Evolutionary conservation across 2,329 filamentous ascomycete species (phyloP).

Genomic region (Dendrostoma leiphaemia): DNA sequence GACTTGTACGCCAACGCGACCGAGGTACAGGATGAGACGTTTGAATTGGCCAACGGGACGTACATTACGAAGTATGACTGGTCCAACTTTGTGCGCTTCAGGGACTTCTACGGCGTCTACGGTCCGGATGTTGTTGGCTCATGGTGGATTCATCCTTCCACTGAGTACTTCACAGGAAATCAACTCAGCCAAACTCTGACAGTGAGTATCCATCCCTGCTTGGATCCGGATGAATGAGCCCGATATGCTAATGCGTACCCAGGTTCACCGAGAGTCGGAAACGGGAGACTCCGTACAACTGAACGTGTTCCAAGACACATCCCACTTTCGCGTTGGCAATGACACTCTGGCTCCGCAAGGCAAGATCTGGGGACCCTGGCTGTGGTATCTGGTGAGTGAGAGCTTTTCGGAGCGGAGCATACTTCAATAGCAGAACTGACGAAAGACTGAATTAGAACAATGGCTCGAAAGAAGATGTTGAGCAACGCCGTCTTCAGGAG

Average conservation of each 20-base stretch:
- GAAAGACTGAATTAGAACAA: slow-evolving; percentile 36
- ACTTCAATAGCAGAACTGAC: too few species aligned
- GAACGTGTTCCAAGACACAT: slow-evolving; percentile 52
- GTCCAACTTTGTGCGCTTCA: slow-evolving; percentile 30
- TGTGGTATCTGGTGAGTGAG: slow-evolving; percentile 36
- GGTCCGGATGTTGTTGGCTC: slow-evolving; percentile 43
- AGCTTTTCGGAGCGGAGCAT: not conserved
- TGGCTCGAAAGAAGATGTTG: slow-evolving; percentile 42
- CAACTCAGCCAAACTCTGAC: slow-evolving; percentile 52
- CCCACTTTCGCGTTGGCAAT: slow-evolving; percentile 39
- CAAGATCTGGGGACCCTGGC: slow-evolving; percentile 43
- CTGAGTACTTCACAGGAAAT: slow-evolving; percentile 52
- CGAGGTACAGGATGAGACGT: slow-evolving; percentile 54
- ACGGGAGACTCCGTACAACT: slow-evolving; percentile 51
- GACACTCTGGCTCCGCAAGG: slow-evolving; percentile 35
- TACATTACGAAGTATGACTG: slow-evolving; percentile 53
- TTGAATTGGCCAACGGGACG: slow-evolving; percentile 43
- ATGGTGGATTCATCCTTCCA: slow-evolving; percentile 50
- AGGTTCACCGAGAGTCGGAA: slow-evolving; percentile 46
- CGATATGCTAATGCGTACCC: not conserved
- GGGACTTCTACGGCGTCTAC: slow-evolving; percentile 49
- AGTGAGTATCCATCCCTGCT: not conserved
- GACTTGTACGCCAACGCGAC: slow-evolving; percentile 40
- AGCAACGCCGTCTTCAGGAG: slow-evolving; percentile 37
- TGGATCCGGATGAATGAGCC: not conserved